phyloP scores from a whole-genome alignment of 1,139 yeast species.

The Blastobotrys persicus region DNA sequence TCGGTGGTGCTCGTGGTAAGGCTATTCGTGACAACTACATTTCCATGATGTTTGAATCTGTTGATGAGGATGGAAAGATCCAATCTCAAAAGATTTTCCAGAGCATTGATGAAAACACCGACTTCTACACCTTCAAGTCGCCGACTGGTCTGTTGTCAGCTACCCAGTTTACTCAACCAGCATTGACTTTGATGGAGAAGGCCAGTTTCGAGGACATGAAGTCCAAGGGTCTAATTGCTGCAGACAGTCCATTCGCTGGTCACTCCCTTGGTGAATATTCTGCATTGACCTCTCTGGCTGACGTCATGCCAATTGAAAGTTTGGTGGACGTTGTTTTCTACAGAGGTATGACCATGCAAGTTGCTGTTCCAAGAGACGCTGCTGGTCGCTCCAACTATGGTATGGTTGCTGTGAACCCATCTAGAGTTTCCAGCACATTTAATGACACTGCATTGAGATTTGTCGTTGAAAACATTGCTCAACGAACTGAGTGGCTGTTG shows the following conservation, averaged over 20 bases:
- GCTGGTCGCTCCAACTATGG: conserved; percentile 96
- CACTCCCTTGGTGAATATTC: conserved; percentile 99
- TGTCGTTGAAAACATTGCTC: conserved; percentile 85
- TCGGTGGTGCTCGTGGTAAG: conserved; percentile 98
- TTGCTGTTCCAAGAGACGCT: conserved; percentile 96
- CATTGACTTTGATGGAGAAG: conserved; percentile 97
- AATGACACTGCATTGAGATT: conserved; percentile 90
- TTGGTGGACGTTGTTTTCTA: conserved; percentile 97
- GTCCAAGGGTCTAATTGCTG: conserved; percentile 91
- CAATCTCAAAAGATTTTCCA: conserved; percentile 94
- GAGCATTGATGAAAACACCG: conserved; percentile 76
- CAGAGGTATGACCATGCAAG: conserved; percentile 99
- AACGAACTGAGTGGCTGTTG: conserved; percentile 85
- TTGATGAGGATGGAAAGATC: conserved; percentile 78
- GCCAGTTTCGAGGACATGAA: conserved; percentile 98
- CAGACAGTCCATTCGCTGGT: conserved; percentile 94
- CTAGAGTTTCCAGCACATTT: conserved; percentile 85
- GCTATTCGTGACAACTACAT: conserved; percentile 90
- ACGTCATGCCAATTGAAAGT: conserved; percentile 98
- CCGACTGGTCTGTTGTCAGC: conserved; percentile 96
- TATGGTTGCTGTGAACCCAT: conserved; percentile 98
- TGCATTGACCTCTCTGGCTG: conserved; percentile 94
- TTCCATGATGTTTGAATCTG: conserved; percentile 96
- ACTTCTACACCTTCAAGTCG: conserved; percentile 83
- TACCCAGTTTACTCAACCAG: conserved; percentile 99